Base-by-base conservation (phyloP, 2,329 filamentous ascomycete genomes). In the Chaetomium sp. region DNA sequence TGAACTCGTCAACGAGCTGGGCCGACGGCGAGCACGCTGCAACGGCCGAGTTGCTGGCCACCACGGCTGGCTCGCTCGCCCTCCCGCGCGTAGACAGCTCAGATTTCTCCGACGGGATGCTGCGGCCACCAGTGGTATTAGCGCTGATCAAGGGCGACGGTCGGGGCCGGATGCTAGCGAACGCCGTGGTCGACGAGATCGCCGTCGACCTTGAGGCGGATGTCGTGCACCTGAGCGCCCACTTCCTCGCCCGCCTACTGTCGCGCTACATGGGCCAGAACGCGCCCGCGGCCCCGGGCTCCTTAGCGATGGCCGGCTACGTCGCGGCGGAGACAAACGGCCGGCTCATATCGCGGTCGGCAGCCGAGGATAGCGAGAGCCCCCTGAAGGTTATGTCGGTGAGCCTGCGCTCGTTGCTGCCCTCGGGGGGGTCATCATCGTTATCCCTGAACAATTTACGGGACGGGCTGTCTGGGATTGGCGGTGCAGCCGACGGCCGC, bases 211-310 rank as follows among this genome's bases (percentile, higher is more conserved):
- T 87, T 5, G 73, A 72, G 6, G 85, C 88, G 3, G 84, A 92
- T 61, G 66, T 92, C 3, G 72, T 94, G 36, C 78, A 81, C 19
- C 67, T 95, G 9, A 81, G 85, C 65, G 82, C 88, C 1, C 80
- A 85, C 59, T 85, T 87, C 64, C 72, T 95, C 52, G 86, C 86
- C 3, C 78, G 85, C 49, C 73, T 94, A 33, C 77, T 86, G 0
- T 86, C 85, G 2, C 77, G 82, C 44, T 89, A 91, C 63, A 70
- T 91, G 8, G 86, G 85, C 4, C 83, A 88, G 64, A 77, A 71
- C 6, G 64, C 67, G 6, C 66, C 80, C 57, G 75, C 71, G 69
- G 71, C 72, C 4, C 76, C 76, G 10, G 78, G 80, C 1, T 68
- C 73, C 19, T 69, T 81, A 9, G 78, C 81, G 2, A 75, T 78